Percentiles rank a stretch among this genome's conserved stretches.
These are phyloP conservation scores for Aspergillaceae sp. DNA, from an alignment of 2,329 filamentous ascomycete species.

Conservation along the genomic window DNA sequence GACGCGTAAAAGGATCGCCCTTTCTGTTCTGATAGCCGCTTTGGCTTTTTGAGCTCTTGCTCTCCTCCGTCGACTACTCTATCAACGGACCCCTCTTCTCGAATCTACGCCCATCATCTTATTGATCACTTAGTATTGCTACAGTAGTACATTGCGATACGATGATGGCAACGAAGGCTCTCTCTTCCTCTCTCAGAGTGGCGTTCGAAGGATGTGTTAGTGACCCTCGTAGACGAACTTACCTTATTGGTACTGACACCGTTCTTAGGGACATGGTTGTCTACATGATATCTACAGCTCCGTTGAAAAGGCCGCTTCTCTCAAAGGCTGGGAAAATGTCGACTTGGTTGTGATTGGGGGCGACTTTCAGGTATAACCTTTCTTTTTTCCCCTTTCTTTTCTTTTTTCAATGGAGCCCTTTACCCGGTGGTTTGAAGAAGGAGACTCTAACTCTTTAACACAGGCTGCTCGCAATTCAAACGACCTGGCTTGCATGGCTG, in stretches of 20 bases:
- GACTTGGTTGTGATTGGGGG: slow-evolving; percentile 92
- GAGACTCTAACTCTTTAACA: slow-evolving; percentile 1
- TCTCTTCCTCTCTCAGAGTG: slow-evolving; percentile 48
- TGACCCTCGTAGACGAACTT: slow-evolving; percentile 7
- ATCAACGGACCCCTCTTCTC: background rate
- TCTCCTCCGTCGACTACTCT: background rate
- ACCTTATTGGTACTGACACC: slow-evolving; percentile 6
- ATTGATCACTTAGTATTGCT: background rate
- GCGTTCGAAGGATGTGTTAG: slow-evolving; percentile 81
- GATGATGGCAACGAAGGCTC: slow-evolving; percentile 5
- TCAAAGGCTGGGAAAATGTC: slow-evolving; percentile 68
- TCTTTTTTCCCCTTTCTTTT: background rate
- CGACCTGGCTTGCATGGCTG: slow-evolving; percentile 82
- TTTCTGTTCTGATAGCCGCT: background rate
- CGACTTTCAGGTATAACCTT: slow-evolving; percentile 67
- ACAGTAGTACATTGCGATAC: background rate
- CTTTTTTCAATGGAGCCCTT: slow-evolving; percentile 2
- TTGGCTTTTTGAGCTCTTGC: background rate
- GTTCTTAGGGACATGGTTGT: slow-evolving; percentile 70
- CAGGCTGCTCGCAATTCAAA: slow-evolving; percentile 78
- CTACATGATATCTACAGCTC: slow-evolving; percentile 86
- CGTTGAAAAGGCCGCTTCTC: slow-evolving; percentile 58
- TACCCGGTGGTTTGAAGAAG: too few relatives aligned
- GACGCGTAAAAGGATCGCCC: background rate
- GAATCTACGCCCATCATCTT: background rate